phyloP scores from a whole-genome alignment of 106 monocot genomes.

The Narthecium ossifragum region DNA sequence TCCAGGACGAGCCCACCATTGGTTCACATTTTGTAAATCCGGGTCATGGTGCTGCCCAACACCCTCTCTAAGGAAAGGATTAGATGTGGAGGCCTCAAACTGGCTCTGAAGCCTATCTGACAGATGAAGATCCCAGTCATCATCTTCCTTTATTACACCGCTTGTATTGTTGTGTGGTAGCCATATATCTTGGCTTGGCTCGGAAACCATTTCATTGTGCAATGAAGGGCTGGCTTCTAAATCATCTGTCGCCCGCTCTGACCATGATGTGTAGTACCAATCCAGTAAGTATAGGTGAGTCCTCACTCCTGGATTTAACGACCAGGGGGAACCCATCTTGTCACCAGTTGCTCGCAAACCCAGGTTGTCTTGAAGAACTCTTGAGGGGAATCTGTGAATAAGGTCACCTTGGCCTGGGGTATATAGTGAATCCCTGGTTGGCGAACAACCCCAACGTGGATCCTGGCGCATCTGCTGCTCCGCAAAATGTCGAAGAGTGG shows the following conservation, averaged over 20 bases:
- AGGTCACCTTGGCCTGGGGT: slow-evolving; percentile 17
- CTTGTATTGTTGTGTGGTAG: not conserved
- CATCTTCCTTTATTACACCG: slow-evolving; percentile 18
- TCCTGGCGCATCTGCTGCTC: slow-evolving; percentile 37
- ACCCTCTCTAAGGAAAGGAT: slow-evolving; percentile 22
- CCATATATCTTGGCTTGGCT: slow-evolving; percentile 3
- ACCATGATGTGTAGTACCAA: slow-evolving; percentile 52
- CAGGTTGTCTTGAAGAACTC: slow-evolving; percentile 1
- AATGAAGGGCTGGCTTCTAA: not conserved
- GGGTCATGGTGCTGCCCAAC: slow-evolving; percentile 5
- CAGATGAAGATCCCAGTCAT: slow-evolving; percentile 12
- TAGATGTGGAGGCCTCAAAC: slow-evolving; percentile 60
- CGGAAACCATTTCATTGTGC: not conserved
- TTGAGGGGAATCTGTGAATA: slow-evolving; percentile 17
- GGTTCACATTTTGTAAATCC: slow-evolving; percentile 8
- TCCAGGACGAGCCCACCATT: slow-evolving; percentile 50
- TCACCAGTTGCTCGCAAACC: slow-evolving; percentile 6
- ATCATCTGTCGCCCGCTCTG: not conserved
- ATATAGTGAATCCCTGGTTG: slow-evolving; percentile 5
- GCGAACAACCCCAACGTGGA: slow-evolving; percentile 13
- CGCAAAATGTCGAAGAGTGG: slow-evolving; percentile 48
- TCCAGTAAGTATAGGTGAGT: slow-evolving; percentile 60
- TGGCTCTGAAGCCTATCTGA: slow-evolving; percentile 34
- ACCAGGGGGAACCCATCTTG: slow-evolving; percentile 21
- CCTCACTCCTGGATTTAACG: slow-evolving; percentile 32